phyloP scores from a whole-genome alignment of 139 green algal genomes.

The Tetradesmus lagerheimii region DNA sequence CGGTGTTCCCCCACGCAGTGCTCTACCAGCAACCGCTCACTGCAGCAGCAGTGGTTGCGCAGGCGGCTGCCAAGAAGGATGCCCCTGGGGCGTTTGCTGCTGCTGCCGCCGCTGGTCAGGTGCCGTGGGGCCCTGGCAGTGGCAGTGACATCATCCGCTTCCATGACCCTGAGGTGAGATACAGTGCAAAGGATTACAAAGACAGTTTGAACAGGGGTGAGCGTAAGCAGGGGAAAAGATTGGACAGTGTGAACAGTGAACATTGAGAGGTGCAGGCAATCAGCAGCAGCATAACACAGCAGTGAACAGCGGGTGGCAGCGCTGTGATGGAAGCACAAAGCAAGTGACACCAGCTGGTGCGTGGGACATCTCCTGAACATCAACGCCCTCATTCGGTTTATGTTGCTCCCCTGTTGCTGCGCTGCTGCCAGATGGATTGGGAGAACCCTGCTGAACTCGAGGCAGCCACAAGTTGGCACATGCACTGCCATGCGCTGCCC shows the following conservation, averaged over 20 bases:
- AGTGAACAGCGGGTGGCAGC: no score
- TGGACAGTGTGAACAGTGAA: no score
- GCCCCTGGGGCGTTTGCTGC: background rate
- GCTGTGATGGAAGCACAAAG: no score
- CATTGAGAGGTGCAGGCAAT: no score
- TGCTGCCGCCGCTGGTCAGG: conserved; percentile 3
- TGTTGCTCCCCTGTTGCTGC: background rate
- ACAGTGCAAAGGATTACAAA: no score
- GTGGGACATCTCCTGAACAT: no score
- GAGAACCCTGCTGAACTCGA: conserved; percentile 30
- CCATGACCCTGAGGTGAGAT: conserved; percentile 76
- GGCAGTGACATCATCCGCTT: conserved; percentile 58
- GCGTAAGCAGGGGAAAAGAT: no score
- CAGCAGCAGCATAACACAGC: no score
- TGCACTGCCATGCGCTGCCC: no score
- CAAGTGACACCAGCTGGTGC: no score
- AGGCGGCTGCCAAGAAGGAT: conserved; percentile 8
- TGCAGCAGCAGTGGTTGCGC: conserved; percentile 42
- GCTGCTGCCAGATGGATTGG: conserved; percentile 7
- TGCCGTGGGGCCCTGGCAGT: background rate
- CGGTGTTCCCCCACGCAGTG: conserved; percentile 86
- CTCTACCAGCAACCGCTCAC: conserved; percentile 80
- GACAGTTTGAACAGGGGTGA: no score
- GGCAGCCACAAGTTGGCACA: background rate
- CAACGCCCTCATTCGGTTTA: no score